Conservation (phyloP, 352 stramenopile genomes). For the Thraustochytrium striatum region DNA sequence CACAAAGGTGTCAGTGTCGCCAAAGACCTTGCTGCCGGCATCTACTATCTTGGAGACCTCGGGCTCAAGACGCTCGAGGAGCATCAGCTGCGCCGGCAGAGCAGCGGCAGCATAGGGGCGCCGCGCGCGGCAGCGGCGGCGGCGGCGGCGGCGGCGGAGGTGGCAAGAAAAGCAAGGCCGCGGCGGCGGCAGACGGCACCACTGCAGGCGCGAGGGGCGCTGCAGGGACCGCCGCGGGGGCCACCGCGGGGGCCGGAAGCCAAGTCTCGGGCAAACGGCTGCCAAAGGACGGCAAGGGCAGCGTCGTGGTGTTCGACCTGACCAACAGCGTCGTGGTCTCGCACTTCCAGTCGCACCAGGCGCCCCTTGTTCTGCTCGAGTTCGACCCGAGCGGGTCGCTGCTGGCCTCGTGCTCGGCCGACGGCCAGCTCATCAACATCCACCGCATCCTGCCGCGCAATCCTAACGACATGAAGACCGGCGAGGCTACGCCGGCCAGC, state of each 20-base stretch:
- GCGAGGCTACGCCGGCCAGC: constrained; percentile 49
- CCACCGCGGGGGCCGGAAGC: not conserved
- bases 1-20: constrained; percentile 61
- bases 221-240: not conserved
- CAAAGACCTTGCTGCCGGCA: constrained; percentile 74
- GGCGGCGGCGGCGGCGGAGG: too few species aligned
- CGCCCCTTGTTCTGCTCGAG: constrained; percentile 66
- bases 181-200: too few species aligned
- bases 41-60: constrained; percentile 76
- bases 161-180: not conserved
- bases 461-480: constrained; percentile 19
- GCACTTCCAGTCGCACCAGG: constrained; percentile 71
- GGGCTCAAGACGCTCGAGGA: constrained; percentile 65
- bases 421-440: constrained; percentile 76
- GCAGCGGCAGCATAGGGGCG: constrained; percentile 50
- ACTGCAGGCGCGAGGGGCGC: not conserved
- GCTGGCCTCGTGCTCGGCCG: constrained; percentile 70
- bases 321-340: constrained; percentile 64
- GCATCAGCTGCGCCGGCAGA: too few species aligned
- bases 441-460: constrained; percentile 66
- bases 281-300: constrained; percentile 57
- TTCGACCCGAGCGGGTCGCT: constrained; percentile 71
- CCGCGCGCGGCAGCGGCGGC: too few species aligned
- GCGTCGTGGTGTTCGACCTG: constrained; percentile 67
- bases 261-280: constrained; percentile 35